Evolutionary conservation across 768 basidiomycete genomes (phyloP), one percentile per base, ranked within the genome.

Genomic region (Mycena belliarum): DNA sequence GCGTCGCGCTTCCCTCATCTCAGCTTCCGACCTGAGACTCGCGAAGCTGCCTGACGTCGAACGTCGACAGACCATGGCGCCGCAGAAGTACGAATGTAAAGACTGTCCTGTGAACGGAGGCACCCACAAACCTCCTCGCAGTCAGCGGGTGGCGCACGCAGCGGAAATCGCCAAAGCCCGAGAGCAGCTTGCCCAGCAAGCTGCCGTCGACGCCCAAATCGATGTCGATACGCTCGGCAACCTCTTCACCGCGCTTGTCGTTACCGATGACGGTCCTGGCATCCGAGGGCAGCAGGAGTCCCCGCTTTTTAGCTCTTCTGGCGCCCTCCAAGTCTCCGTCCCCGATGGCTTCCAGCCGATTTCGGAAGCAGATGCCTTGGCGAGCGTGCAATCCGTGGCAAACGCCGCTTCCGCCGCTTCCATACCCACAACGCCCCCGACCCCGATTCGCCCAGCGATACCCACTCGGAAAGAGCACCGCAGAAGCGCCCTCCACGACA

Each of bases 201-300:
- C 37, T 25, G 35, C n/a, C n/a, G 50, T 37, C 56, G 14, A 47
- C 32, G 29, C 33, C 29, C 29, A 32, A 25, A 44, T 23, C 43
- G 43, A 44, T 25, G 18, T 53, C 20, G 44, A 55, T 45, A 20
- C 24, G 21, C 46, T 60, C 41, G 46, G 20, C 45, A 26, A 53
- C n/a, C 47, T 48, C 52, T 48, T 52, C 21, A 59, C 45, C 25
- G 47, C 41, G 25, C 24, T 47, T 15, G 45, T 37, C n/a, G 51
- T 51, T 28, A 46, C 49, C 35, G 59, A 59, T 40, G 49, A 60
- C 35, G 47, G 49, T 44, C 59, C 59, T 29, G 20, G 40, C 42
- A 28, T 54, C 52, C 41, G 42, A 44, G 52, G 53, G 44, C 58
- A 59, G 47, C 58, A 59, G 41, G 48, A 60, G 28, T 60, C 59